A percentile compares a stretch with the other conserved stretches of the same genome.
Conservation (phyloP, 1,139 yeast species). For the Suhomyces maxii region DNA sequence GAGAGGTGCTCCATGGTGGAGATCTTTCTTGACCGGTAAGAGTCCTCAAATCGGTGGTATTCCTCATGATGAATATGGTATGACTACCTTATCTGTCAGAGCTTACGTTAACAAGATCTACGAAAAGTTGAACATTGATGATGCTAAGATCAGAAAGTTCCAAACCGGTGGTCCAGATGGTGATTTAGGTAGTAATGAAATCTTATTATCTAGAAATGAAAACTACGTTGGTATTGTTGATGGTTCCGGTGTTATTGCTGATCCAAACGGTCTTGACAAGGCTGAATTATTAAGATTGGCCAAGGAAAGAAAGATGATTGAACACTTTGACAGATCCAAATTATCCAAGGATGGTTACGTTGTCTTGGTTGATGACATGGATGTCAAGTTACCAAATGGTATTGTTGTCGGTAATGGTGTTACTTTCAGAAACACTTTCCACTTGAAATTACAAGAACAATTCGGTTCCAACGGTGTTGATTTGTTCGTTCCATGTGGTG, state of each 20-base stretch:
- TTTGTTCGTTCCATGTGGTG: slow-evolving; percentile 96
- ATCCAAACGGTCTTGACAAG: slow-evolving; percentile 86
- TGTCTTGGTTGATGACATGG: slow-evolving; percentile 84
- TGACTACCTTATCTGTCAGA: slow-evolving; percentile 94
- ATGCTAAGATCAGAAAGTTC: slow-evolving; percentile 64
- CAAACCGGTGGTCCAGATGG: slow-evolving; percentile 99
- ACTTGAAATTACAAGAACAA: slow-evolving; percentile 65
- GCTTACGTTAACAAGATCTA: slow-evolving; percentile 89
- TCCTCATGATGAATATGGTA: slow-evolving; percentile 97
- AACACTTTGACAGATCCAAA: slow-evolving; percentile 63
- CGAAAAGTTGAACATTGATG: slow-evolving; percentile 66
- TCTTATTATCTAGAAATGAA: slow-evolving; percentile 78
- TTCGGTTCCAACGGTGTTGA: slow-evolving; percentile 65
- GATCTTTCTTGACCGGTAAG: slow-evolving; percentile 96
- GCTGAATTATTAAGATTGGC: slow-evolving; percentile 79
- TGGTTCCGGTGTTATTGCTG: slow-evolving; percentile 94
- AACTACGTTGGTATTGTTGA: slow-evolving; percentile 86
- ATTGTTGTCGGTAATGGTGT: slow-evolving; percentile 77
- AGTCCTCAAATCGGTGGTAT: slow-evolving; percentile 92
- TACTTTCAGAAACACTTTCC: slow-evolving; percentile 90
- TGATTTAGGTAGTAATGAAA: slow-evolving; percentile 95
- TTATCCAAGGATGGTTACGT: slow-evolving; percentile 76
- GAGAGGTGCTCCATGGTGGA: slow-evolving; percentile 99
- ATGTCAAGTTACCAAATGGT: slow-evolving; percentile 77
- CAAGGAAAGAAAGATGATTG: slow-evolving; percentile 71